Base-by-base conservation (phyloP, 768 basidiomycete genomes). In the Termitomyces sp. region DNA sequence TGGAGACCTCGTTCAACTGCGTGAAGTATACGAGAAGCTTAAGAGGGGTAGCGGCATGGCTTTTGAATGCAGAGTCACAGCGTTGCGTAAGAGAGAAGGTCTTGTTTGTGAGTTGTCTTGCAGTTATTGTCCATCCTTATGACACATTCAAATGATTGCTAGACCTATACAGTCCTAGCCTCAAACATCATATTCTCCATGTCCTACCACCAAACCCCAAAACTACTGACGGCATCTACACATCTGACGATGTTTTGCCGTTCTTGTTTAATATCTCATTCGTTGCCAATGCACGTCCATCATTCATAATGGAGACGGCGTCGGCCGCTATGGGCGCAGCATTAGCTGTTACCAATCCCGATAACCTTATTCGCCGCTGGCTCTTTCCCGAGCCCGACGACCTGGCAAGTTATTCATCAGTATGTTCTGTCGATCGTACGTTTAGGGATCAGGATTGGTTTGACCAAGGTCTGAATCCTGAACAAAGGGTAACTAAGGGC, bases 201-300 rank as follows among this genome's bases (percentile, higher is more conserved):
- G 73, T 66, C 47, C 62, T 75, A 47, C 32, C 66, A 59, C 44
- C 64, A 62, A 52, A 59, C 56, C 14, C 52, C 46, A 38, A 61
- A 64, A 43, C 61, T 9, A 25, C 40, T 16, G 60, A 62, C 16
- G 63, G 63, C 16, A 54, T 57, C 19, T 63, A 63, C 55, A 68
- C 68, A 17, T 60, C 69, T 21, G 71, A 73, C 32, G 75, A 79
- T 54, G 53, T 54, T 2, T 62, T 80, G 49, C 76, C 78, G 32
- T 64, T 77, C 31, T 59, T 64, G 9, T 80, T 80, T 66, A 82
- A 82, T 58, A 68, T 80, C 9, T 76, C 79, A 2, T 82, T 82
- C 60, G 63, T 80, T 61, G 69, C 75, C n/a, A 79, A 77, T 35
- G 71, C 77, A 1, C 71, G 71, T 25, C 74, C 76, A 10, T 66